Evolutionary conservation across 2,329 filamentous ascomycete species (phyloP), one percentile per base, ranked within the genome.

Genomic region (Nemania bipapillata): DNA sequence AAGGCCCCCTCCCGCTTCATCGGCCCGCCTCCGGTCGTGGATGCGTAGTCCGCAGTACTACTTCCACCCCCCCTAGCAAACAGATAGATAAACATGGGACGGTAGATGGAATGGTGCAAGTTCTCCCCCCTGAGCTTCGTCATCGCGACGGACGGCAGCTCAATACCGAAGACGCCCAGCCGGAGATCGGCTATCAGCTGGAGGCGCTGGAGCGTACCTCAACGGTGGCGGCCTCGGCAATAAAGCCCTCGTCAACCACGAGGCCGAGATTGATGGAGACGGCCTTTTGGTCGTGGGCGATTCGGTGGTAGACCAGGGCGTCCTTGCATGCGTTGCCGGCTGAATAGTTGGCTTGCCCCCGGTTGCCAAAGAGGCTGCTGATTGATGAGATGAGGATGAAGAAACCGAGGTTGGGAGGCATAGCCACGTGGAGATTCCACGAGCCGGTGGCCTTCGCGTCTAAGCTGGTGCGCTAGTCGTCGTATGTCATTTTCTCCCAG

Each of bases 341-440:
- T 2, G 78, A 73, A 66, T 83, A 83, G 64, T 82, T 82, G 37
- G 76, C 73, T 65, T 82, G 81, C 1, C 73, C 73, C 22, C 71
- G 68, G 37, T 75, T 76, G 6, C 81, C 81, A 17, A 78, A 68
- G 17, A 82, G 73, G 0, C 79, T 79, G 7, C 75, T 73, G 1
- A 80, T 72, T 0, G 81, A 83, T 1, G 80, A 80, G 1, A 83
- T 69, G 65, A 81, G 75, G 26, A 82, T 68, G 63, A 82, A 83
- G 74, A 83, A 83, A 47, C 80, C 79, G 5, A 73, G 47, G 7
- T 57, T 66, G 4, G 1, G 3, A 9, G 66, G 65, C 1, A 73
- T 52, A 7, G n/a, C 45, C 5, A 1, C 1, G n/a, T 65, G 62
- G 2, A 61, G 11, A 22, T 53, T 61, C 58, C 58, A 61, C 3